Conservation (phyloP, 495 filamentous ascomycete genomes). For the Stereocaulon alpinum region DNA sequence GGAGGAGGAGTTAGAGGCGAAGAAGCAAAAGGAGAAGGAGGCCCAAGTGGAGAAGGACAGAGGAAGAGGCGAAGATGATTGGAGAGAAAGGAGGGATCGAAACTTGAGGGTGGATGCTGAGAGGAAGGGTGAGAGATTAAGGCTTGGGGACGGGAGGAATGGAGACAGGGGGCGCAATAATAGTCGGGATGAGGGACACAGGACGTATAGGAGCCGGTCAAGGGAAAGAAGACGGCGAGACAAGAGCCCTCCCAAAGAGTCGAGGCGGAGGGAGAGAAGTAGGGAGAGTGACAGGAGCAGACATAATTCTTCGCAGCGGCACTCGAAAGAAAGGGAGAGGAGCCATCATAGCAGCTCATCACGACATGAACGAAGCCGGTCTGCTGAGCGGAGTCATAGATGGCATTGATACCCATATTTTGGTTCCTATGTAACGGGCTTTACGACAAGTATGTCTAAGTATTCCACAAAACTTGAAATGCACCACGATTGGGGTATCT, state of each 20-base stretch:
- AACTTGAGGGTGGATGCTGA: constrained; percentile 31
- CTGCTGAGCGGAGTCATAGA: constrained; percentile 8
- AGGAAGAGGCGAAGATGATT: constrained; percentile 32
- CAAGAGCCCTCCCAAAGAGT: constrained; percentile 27
- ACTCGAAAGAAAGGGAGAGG: constrained; percentile 16
- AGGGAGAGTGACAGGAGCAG: constrained; percentile 20
- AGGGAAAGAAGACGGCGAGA: constrained; percentile 22
- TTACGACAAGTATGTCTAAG: neutral
- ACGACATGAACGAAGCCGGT: constrained; percentile 16
- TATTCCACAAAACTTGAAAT: neutral
- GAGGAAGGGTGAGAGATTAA: constrained; percentile 37
- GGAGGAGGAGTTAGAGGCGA: constrained; percentile 47
- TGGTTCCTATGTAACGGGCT: neutral
- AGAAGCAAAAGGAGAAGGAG: constrained; percentile 37
- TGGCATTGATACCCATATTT: neutral
- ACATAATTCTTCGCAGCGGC: constrained; percentile 19
- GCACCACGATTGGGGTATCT: constrained; percentile 4
- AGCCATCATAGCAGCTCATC: constrained; percentile 20
- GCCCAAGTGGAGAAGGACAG: constrained; percentile 29
- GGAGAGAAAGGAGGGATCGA: constrained; percentile 39
- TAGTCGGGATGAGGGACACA: constrained; percentile 24
- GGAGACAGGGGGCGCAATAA: constrained; percentile 27
- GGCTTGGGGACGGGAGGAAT: constrained; percentile 30
- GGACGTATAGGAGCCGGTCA: constrained; percentile 27
- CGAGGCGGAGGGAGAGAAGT: constrained; percentile 8